These are phyloP conservation scores for Brassica incana DNA, from an alignment of 345 rosid species.

Conservation along the genomic window DNA sequence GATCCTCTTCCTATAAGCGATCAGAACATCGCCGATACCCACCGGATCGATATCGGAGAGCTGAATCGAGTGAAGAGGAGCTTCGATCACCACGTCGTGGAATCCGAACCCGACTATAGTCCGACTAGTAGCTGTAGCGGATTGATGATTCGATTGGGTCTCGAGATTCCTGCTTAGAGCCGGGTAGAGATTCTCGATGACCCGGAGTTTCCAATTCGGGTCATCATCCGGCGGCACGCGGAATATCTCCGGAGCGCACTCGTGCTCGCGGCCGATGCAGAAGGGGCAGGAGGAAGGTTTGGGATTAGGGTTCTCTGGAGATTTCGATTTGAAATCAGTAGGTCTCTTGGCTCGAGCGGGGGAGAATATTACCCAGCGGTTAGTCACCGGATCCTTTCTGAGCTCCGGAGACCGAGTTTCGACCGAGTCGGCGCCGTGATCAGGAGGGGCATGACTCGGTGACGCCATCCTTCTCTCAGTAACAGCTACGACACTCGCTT, in stretches of 20 bases:
- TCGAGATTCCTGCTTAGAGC: constrained; percentile 64
- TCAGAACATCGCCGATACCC: constrained; percentile 63
- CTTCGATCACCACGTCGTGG: constrained; percentile 87
- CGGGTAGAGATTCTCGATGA: constrained; percentile 84
- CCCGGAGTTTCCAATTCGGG: constrained; percentile 67
- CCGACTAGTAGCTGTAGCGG: constrained; percentile 19
- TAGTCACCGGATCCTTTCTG: constrained; percentile 57
- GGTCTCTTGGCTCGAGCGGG: constrained; percentile 80
- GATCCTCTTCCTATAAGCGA: constrained; percentile 71
- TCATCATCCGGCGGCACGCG: constrained; percentile 58
- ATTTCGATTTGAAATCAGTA: constrained; percentile 72
- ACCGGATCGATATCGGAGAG: constrained; percentile 53
- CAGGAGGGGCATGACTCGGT: constrained; percentile 29
- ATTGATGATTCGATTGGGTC: constrained; percentile 13
- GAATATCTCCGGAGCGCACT: constrained; percentile 86
- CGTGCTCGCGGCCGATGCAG: constrained; percentile 79
- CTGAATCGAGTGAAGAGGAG: constrained; percentile 69
- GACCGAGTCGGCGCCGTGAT: constrained; percentile 28
- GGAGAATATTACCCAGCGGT: constrained; percentile 78
- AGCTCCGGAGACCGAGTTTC: constrained; percentile 57
- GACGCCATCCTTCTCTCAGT: constrained; percentile 34
- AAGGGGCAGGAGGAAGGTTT: constrained; percentile 57
- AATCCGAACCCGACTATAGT: constrained; percentile 63
- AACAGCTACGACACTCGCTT: background rate
- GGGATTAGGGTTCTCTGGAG: constrained; percentile 44